Percentiles rank a stretch among this genome's conserved stretches.
Evolutionary conservation across 2,329 filamentous ascomycete genomes (phyloP).

Genomic region (Hymenoscyphus scutula): DNA sequence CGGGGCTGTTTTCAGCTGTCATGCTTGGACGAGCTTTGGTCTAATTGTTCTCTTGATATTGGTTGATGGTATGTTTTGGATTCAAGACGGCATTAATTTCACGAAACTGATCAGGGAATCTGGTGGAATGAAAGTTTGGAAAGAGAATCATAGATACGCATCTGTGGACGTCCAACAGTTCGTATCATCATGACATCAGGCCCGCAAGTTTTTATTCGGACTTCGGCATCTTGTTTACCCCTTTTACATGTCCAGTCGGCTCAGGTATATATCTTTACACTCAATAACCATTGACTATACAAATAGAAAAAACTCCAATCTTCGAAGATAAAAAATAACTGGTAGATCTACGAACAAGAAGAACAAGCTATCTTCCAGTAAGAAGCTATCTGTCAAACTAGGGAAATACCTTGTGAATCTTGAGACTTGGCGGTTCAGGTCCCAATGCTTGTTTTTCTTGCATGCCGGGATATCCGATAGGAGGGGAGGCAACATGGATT

Average conservation of each 20-base stretch:
- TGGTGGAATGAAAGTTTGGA: neutral
- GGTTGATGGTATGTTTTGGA: neutral
- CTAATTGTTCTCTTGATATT: neutral
- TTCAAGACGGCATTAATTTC: neutral
- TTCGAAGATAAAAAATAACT: too few relatives aligned
- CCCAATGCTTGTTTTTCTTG: slow-evolving; percentile 1
- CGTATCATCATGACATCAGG: too few relatives aligned
- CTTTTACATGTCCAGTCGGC: too few relatives aligned
- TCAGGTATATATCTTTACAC: too few relatives aligned
- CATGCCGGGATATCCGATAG: too few relatives aligned
- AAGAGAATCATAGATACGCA: neutral
- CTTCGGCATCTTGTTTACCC: neutral
- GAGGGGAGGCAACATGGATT: too few relatives aligned
- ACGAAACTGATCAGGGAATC: neutral
- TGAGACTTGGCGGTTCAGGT: slow-evolving; percentile 2
- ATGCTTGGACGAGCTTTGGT: neutral
- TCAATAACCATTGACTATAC: too few relatives aligned
- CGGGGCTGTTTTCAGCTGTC: neutral
- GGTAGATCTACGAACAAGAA: too few relatives aligned
- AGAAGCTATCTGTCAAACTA: too few relatives aligned
- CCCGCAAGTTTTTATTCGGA: too few relatives aligned
- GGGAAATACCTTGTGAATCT: neutral
- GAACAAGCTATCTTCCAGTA: too few relatives aligned
- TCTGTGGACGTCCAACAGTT: neutral
- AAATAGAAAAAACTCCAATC: too few relatives aligned